Conservation (phyloP, 108 stramenopile genomes). For the Mayamaea pseudoterrestris region DNA sequence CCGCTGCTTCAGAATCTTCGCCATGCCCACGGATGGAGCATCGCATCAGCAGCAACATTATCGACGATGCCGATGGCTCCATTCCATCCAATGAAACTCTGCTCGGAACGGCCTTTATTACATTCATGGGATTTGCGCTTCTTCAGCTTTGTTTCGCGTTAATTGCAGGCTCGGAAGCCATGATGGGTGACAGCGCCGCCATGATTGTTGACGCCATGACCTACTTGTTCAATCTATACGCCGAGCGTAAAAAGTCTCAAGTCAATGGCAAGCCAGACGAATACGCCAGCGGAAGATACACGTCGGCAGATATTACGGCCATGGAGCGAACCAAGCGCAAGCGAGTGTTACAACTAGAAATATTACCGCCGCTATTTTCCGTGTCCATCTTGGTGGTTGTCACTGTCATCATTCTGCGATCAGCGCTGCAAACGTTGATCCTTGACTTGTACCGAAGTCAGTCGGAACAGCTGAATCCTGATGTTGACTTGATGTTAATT, state of each 20-base stretch:
- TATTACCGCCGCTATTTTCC: conserved; percentile 40
- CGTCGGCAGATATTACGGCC: neutral
- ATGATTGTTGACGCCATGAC: conserved; percentile 57
- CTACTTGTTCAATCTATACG: conserved; percentile 51
- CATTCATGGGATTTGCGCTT: conserved; percentile 43
- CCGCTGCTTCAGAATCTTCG: no score
- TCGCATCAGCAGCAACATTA: no score
- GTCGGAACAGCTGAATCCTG: conserved; percentile 21
- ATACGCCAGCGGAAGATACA: no score
- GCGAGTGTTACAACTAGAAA: conserved; percentile 25
- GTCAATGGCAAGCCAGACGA: no score
- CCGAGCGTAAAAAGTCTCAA: conserved; percentile 41
- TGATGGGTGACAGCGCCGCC: conserved; percentile 45
- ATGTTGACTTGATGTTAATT: conserved; percentile 39
- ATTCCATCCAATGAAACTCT: conserved; percentile 8
- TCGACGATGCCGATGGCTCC: no score
- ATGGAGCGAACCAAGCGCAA: conserved; percentile 21
- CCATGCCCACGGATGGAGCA: no score
- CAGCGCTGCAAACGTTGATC: conserved; percentile 17
- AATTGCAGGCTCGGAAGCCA: conserved; percentile 41
- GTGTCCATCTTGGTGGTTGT: conserved; percentile 35
- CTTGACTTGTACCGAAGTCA: conserved; percentile 18
- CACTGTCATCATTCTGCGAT: conserved; percentile 12
- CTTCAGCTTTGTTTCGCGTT: conserved; percentile 33
- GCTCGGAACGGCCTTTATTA: conserved; percentile 34